Conservation (phyloP, 805 yeast genomes). For the Ascoidea asiatica region DNA sequence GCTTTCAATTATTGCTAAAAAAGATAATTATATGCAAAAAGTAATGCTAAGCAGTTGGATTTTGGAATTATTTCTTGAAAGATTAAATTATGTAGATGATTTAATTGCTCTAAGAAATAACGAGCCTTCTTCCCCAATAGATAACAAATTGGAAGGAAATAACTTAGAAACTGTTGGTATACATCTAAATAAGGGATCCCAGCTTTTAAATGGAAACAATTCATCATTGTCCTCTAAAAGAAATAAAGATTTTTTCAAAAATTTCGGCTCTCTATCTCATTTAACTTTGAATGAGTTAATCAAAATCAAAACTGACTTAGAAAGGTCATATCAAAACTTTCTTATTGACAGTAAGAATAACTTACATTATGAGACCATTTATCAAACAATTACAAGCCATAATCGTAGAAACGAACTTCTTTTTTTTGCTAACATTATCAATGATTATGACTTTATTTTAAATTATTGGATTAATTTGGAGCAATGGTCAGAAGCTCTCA, state of each 20-base stretch:
- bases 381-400: conserved; percentile 56
- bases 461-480: conserved; percentile 55
- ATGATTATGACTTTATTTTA: conserved; percentile 59
- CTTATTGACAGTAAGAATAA: conserved; percentile 29
- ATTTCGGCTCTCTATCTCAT: not conserved
- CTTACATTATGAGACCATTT: conserved; percentile 56
- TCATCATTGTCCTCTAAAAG: too few relatives aligned
- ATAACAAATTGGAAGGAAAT: not conserved
- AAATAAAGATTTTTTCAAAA: too few relatives aligned
- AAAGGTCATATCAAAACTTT: conserved; percentile 31
- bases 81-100: conserved; percentile 27
- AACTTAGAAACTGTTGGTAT: not conserved
- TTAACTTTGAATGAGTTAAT: conserved; percentile 12
- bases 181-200: too few relatives aligned
- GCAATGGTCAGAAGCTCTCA: conserved; percentile 63
- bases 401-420: conserved; percentile 53
- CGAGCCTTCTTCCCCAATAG: conserved; percentile 8
- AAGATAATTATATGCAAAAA: conserved; percentile 25
- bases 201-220: too few relatives aligned
- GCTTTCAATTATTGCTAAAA: conserved; percentile 18
- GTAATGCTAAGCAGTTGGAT: conserved; percentile 53
- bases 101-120: conserved; percentile 12
- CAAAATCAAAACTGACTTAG: conserved; percentile 14
- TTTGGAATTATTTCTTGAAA: conserved; percentile 40
- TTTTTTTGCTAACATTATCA: conserved; percentile 49